Evolutionary conservation across 306 rosid species (phyloP).

Genomic region (Senna tora): DNA sequence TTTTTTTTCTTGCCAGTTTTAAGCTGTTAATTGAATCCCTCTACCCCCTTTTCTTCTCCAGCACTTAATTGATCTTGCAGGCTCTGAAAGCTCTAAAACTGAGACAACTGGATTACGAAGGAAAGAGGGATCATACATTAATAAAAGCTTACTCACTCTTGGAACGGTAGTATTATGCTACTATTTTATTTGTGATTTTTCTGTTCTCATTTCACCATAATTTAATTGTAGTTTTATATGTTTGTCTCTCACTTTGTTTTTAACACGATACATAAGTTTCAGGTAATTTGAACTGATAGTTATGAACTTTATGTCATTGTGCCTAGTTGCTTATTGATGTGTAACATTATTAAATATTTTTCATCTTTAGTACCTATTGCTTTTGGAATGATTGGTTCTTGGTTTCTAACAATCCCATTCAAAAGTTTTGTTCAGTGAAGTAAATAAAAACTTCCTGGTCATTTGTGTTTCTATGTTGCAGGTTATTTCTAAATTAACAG

Average conservation of each 20-base stretch:
- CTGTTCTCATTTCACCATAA: slow-evolving; percentile 12
- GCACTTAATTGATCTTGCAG: slow-evolving; percentile 97
- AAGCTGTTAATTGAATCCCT: slow-evolving; percentile 19
- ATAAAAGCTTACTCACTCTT: slow-evolving; percentile 84
- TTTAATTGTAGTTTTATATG: neutral
- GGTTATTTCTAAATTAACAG: slow-evolving; percentile 93
- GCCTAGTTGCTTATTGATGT: slow-evolving; percentile 1
- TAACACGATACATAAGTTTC: neutral
- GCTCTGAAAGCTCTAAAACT: slow-evolving; percentile 90
- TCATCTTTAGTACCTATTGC: neutral
- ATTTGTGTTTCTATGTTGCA: slow-evolving; percentile 36
- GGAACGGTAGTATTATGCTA: slow-evolving; percentile 72
- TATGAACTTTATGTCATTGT: slow-evolving; percentile 12
- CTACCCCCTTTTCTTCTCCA: slow-evolving; percentile 49
- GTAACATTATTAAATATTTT: neutral
- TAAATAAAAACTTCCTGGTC: no score
- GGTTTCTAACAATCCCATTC: slow-evolving; percentile 16
- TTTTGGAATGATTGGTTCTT: slow-evolving; percentile 16
- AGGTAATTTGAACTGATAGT: slow-evolving; percentile 5
- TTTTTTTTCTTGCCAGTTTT: slow-evolving; percentile 12
- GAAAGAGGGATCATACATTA: slow-evolving; percentile 90
- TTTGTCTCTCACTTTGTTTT: slow-evolving; percentile 10
- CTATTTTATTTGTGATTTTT: slow-evolving; percentile 16
- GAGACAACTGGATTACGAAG: slow-evolving; percentile 90
- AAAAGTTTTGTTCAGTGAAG: slow-evolving; percentile 8